Base-by-base conservation (phyloP, 2,329 filamentous ascomycete genomes). In the Scedosporium aurantiacum region DNA sequence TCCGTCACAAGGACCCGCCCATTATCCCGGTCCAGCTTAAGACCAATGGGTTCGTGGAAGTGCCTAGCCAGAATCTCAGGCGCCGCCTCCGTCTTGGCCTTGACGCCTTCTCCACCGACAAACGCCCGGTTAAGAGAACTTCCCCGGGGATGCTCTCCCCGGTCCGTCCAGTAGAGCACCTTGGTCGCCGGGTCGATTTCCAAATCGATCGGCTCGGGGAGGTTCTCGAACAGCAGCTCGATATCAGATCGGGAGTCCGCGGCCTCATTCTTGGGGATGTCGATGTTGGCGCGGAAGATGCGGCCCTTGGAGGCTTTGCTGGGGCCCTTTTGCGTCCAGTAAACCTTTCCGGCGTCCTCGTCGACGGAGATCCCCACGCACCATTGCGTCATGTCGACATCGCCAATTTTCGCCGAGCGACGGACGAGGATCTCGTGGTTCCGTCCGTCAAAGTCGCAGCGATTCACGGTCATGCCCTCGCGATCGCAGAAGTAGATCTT, bases 241-340 rank as follows among this genome's bases (percentile, higher is more conserved):
- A 80, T 70, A 45, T 82, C 78, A 0, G 71, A 65, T 1, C 78
- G 70, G 8, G 63, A 68, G 0, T 68, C 64, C 0, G 74, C 70
- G n/a, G 66, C 68, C 60, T 72, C 64, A 0, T 72, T 73, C 0
- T 63, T 40, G 0, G 75, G 74, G 3, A 73, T 73, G 0, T 74
- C 67, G 0, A 83, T 70, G 16, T 70, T 67, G 0, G 82, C 81
- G 4, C 73, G 70, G 67, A 82, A 81, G 52, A 86, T 83, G 3
- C 78, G 74, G 0, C 83, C 83, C 47, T 75, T 67, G 1, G 69
- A 70, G 0, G 73, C 75, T 67, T 85, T 85, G 2, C 76, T 75
- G 0, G 74, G 70, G 0, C 83, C 83, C 65, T 86, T 85, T 59
- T 85, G 82, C 0, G 79, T 82, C 83, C 83, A 86, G 73, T 80